Base-by-base conservation (phyloP, 73 alveolate genomes). In the Paramecium primaurelia region DNA sequence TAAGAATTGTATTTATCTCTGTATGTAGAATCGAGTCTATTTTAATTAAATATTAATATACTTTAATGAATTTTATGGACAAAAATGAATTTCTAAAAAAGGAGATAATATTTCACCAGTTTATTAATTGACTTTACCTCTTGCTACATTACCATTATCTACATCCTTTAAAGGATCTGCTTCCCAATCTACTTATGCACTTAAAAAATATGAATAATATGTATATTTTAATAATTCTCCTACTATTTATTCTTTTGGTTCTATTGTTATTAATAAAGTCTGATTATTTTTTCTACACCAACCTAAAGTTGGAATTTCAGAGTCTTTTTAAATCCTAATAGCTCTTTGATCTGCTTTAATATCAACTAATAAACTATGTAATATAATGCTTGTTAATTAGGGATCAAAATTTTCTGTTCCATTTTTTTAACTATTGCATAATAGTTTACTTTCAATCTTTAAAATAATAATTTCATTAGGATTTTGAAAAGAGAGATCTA, bases 111-210 rank as follows among this genome's bases (percentile, higher is more conserved):
- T 68, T 7, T 28, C 22, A 22, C 40, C 84, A 34, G 40, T 68
- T 14, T 75, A 37, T n/a, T 34, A 26, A 75, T 37, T 34, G 5
- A 11, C 7, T 32, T 28, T 34, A 9, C 88, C 88, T 38, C 88
- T 75, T 10, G 38, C 38, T 16, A 75, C 8, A 22, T 37, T 40
- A 12, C 49, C 59, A 14, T 14, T 22, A 11, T 34, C 2, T 8
- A 37, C 64, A 75, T 30, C 58, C n/a, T 37, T 6, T 5, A 75
- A 75, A 34, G 88, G 88, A 75, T 75, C 88, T 37, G 14, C 9
- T 36, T 75, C 88, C 88, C 88, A 75, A 75, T 75, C 60, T 4
- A 75, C 88, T 11, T 68, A 68, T 26, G 84, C 88, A 75, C 60
- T 22, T 40, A 26, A 16, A 4, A n/a, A 32, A 37, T 75, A 75